Base-by-base conservation (phyloP, 2,329 filamentous ascomycete species). In the Fusarium foetens region DNA sequence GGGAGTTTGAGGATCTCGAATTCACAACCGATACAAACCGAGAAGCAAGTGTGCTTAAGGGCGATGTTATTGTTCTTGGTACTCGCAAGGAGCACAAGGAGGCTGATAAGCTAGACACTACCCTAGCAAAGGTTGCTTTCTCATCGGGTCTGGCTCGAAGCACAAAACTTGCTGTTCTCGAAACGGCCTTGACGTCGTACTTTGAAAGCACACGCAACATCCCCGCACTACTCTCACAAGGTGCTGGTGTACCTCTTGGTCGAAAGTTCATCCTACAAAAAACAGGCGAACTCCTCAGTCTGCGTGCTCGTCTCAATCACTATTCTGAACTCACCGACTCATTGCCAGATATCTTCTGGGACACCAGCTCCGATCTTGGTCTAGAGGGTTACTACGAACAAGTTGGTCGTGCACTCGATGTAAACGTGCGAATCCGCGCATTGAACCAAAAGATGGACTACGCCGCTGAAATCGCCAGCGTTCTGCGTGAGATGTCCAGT, bases 361-460 rank as follows among this genome's bases (percentile, higher is more conserved):
- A 99, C 81, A 93, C 89, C 75, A 89, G 91, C 54, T 92, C 96
- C 76, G 95, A 98, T 80, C 89, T 98, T 5, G 93, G 94, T 1
- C 87, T 99, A 5, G 96, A 98, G 81, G 93, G 92, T 35, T 98
- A 98, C 83, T 99, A 98, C 81, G 95, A 97, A 75, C 93, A 96
- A 81, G 94, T 98, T 43, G 95, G 95, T 43, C 90, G 92, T 60
- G 94, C 94, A 1, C 87, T 99, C 39, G 96, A 98, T 81, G 95
- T 98, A 29, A 93, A 93, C 38, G 93, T 96, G 31, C 89, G 96
- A 55, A 98, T 98, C 83, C 93, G 93, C 77, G 91, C 94, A 23
- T 83, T 98, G 75, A 99, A 99, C 80, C 94, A 97, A 83, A 97
- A 97, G 84, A 97, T 99, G 89, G 95, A 97, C 78, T 98, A 99